Evolutionary conservation across 257 asterid genomes (phyloP), one percentile per base, ranked within the genome.

Genomic region (Solanum arcanum): DNA sequence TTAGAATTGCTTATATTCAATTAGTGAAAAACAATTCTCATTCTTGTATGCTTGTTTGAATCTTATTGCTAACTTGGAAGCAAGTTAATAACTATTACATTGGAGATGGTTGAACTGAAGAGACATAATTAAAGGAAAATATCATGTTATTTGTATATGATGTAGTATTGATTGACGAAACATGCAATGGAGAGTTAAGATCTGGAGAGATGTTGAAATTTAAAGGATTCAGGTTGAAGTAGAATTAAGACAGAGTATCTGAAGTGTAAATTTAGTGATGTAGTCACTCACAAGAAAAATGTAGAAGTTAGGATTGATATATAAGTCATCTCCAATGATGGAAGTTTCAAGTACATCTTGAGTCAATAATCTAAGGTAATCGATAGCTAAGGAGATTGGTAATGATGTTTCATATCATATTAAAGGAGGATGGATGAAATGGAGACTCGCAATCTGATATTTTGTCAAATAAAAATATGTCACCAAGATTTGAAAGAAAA

Each of bases 401-500:
- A 3, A 62, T 62, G 23, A 52, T 52, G 9, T 52, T 52, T 52
- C 23, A 16, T 52, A 52, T 52, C 23, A 52, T 52, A 52, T 6
- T 16, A 7, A 6, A 52, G 60, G 3, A n/a, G n/a, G 29, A 8
- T 21, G 31, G 31, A 62, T n/a, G 16, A 62, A 62, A 62, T n/a
- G 2, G 33, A 62, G 7, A 15, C 31, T 11, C 3, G 1, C 31
- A n/a, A n/a, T n/a, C 0, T 0, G 2, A 12, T 12, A 4, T 10
- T 12, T 62, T 62, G 1, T 11, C 2, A 6, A 15, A 62, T 62
- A 62, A 60, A 14, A 60, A 23, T 23, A 23, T 23, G 29, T 2
- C 29, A 60, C 6, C 14, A 2, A 60, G 29, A 60, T 23, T 23
- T 60, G 9, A 60, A 60, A 9, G 14, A 60, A 60, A 60, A 21